Percentiles rank a stretch among this genome's conserved stretches.
These are phyloP conservation scores for Neltuma alba DNA, from an alignment of 306 rosid genomes.

Conservation along the genomic window DNA sequence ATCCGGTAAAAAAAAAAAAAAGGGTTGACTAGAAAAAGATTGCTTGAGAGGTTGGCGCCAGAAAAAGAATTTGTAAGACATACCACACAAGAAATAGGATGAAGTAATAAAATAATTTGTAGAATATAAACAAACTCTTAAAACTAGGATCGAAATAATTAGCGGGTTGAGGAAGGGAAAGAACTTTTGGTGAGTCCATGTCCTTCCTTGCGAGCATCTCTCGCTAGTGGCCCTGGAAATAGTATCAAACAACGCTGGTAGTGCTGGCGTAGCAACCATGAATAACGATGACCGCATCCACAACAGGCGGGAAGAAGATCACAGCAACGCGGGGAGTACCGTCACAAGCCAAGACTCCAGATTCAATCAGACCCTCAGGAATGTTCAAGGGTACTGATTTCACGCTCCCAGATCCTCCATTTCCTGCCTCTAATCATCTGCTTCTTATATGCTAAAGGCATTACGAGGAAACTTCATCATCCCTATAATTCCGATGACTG, in stretches of 20 bases:
- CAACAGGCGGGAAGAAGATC: slow-evolving; percentile 51
- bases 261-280: slow-evolving; percentile 49
- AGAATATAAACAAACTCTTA: no score
- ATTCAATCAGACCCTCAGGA: slow-evolving; percentile 83
- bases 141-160: no score
- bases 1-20: background rate
- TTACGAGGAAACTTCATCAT: background rate
- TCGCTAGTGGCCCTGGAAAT: background rate
- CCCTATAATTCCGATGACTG: slow-evolving; percentile 7
- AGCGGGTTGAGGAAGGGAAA: background rate
- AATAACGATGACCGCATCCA: slow-evolving; percentile 47
- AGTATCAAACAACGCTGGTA: slow-evolving; percentile 8
- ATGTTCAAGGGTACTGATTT: slow-evolving; percentile 74
- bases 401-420: slow-evolving; percentile 14
- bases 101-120: no score
- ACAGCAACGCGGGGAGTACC: slow-evolving; percentile 42
- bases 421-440: slow-evolving; percentile 1
- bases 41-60: background rate
- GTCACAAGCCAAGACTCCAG: slow-evolving; percentile 60
- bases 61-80: background rate
- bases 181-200: background rate
- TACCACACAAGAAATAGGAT: background rate
- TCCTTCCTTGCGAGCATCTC: background rate
- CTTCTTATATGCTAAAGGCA: slow-evolving; percentile 4
- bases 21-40: background rate